A percentile compares a stretch with the other conserved stretches of the same genome.
Evolutionary conservation across 2,329 filamentous ascomycete genomes (phyloP).

Genomic region (Cercospora janseana): DNA sequence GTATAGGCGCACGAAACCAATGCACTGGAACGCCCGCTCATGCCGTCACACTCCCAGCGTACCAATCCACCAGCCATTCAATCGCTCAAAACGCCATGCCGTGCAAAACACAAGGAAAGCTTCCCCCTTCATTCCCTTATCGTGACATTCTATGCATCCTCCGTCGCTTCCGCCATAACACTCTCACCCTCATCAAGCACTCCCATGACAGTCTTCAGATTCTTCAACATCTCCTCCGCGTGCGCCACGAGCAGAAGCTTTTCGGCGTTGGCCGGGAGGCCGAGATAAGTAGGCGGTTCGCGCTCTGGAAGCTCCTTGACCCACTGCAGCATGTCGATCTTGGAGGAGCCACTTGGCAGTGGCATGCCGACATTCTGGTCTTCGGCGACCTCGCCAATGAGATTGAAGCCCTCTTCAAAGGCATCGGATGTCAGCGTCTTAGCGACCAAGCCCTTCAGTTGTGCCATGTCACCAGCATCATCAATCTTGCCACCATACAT

Average conservation of each 20-base stretch:
- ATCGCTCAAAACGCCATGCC: not conserved
- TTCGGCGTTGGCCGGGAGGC: conserved; percentile 91
- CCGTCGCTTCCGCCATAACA: conserved; percentile 56
- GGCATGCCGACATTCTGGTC: conserved; percentile 52
- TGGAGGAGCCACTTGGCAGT: conserved; percentile 75
- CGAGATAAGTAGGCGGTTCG: conserved; percentile 92
- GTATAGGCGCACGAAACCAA: not conserved
- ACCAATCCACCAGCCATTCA: not conserved
- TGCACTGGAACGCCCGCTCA: too few relatives aligned
- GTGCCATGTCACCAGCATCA: conserved; percentile 76
- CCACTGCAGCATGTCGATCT: conserved; percentile 87
- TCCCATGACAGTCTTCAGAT: conserved; percentile 79
- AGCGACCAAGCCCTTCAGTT: conserved; percentile 70
- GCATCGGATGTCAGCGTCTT: conserved; percentile 80
- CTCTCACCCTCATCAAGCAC: conserved; percentile 93
- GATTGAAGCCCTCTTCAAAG: conserved; percentile 87
- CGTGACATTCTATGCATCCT: conserved; percentile 14
- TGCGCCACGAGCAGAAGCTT: conserved; percentile 88
- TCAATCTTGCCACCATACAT: conserved; percentile 99
- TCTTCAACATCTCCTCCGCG: conserved; percentile 77
- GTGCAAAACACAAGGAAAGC: conserved; percentile 1
- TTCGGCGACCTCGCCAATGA: conserved; percentile 64
- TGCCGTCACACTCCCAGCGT: not conserved
- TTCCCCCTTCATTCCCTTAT: not conserved
- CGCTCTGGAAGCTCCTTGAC: conserved; percentile 88